Evolutionary conservation across 768 basidiomycete species (phyloP).

Genomic region (Hericium erinaceus): DNA sequence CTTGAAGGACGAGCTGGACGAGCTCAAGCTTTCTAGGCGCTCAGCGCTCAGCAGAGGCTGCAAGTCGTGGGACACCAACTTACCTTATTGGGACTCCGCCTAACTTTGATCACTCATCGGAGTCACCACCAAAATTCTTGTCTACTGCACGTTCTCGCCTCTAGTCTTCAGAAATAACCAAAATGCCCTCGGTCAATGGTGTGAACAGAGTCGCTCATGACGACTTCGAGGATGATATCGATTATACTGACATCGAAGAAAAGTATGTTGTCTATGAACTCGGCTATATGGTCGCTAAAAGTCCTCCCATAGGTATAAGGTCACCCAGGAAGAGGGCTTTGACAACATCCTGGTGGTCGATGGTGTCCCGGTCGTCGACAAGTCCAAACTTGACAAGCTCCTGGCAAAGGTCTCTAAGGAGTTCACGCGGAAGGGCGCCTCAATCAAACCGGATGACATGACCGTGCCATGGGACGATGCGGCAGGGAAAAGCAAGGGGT

Average conservation of each 20-base stretch:
- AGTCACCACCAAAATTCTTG: too few species aligned
- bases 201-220: not conserved
- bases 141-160: not conserved
- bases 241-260: constrained; percentile 15
- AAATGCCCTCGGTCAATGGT: constrained; percentile 5
- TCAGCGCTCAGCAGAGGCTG: too few species aligned
- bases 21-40: too few species aligned
- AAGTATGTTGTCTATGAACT: constrained; percentile 1
- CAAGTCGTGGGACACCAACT: too few species aligned
- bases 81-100: constrained; percentile 1
- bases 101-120: constrained; percentile 1
- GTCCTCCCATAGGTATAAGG: constrained; percentile 57
- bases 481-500: constrained; percentile 90
- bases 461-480: constrained; percentile 83
- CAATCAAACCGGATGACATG: constrained; percentile 70
- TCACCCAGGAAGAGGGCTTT: constrained; percentile 76
- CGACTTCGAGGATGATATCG: constrained; percentile 7
- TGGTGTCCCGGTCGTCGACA: constrained; percentile 85
- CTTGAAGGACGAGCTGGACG: too few species aligned
- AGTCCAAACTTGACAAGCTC: constrained; percentile 74
- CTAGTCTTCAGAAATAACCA: not conserved
- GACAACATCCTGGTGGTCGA: constrained; percentile 92
- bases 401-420: constrained; percentile 75
- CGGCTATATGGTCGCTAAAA: not conserved
- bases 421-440: constrained; percentile 72